phyloP scores from a whole-genome alignment of 1,139 yeast species.

The Zygosaccharomyces sapae region DNA sequence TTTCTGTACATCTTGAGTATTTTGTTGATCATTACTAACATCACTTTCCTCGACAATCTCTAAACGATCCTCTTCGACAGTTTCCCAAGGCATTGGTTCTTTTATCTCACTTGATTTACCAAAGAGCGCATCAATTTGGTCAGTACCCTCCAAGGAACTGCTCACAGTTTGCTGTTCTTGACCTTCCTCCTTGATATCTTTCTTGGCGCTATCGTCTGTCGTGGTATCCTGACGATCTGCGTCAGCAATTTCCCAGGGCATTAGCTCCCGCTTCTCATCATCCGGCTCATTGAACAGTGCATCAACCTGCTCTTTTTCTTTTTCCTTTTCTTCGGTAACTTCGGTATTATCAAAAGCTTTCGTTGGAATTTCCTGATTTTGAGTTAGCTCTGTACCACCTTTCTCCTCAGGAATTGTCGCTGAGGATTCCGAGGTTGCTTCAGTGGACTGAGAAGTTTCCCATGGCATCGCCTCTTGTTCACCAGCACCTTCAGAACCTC shows the following conservation, averaged over 20 bases:
- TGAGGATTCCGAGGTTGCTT: neutral
- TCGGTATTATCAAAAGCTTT: too few relatives aligned
- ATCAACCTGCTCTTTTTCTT: neutral
- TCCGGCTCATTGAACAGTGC: neutral
- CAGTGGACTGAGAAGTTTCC: slow-evolving; percentile 10
- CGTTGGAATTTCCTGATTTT: neutral
- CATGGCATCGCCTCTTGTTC: slow-evolving; percentile 14
- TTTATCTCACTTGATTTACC: neutral
- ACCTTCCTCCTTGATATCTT: neutral
- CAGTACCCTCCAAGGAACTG: neutral
- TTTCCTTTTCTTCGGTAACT: neutral
- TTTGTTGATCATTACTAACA: neutral
- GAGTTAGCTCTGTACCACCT: neutral
- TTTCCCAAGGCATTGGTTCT: neutral
- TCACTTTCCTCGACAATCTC: slow-evolving; percentile 13
- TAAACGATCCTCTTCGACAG: slow-evolving; percentile 17
- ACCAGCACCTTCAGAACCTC: slow-evolving; percentile 5
- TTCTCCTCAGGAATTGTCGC: slow-evolving; percentile 2
- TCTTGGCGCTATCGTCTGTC: neutral
- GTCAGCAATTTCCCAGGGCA: slow-evolving; percentile 10
- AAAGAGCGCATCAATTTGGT: slow-evolving; percentile 6
- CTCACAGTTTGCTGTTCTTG: neutral
- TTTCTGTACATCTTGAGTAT: neutral
- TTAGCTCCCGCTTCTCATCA: slow-evolving; percentile 4
- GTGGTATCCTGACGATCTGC: neutral